A percentile compares a stretch with the other conserved stretches of the same genome.
phyloP scores from a whole-genome alignment of 345 rosid species.

The Aquilaria malaccensis region DNA sequence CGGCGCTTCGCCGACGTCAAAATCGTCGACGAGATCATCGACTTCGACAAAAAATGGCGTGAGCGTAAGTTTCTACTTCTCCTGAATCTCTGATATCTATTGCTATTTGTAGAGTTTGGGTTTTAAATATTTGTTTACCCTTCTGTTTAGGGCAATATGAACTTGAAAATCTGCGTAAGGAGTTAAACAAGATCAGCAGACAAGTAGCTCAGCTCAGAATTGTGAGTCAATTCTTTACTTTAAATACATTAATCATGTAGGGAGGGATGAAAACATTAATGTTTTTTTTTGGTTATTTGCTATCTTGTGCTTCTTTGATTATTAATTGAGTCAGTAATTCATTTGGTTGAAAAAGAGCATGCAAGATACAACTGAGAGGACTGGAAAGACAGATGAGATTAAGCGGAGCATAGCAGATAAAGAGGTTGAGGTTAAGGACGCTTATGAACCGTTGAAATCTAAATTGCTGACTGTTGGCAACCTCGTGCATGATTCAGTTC shows the following conservation, averaged over 20 bases:
- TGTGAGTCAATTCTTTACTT: slow-evolving; percentile 16
- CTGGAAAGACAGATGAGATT: slow-evolving; percentile 42
- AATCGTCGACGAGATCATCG: slow-evolving; percentile 43
- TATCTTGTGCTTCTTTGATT: background rate
- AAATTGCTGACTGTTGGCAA: slow-evolving; percentile 60
- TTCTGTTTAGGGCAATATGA: slow-evolving; percentile 37
- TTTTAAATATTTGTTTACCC: background rate
- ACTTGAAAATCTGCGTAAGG: slow-evolving; percentile 39
- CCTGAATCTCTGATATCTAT: background rate
- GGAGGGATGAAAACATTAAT: background rate
- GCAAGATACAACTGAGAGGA: slow-evolving; percentile 42
- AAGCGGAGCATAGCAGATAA: slow-evolving; percentile 38
- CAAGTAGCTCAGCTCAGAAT: slow-evolving; percentile 38
- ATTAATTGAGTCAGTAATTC: background rate
- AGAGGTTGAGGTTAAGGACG: slow-evolving; percentile 59
- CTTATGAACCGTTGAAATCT: slow-evolving; percentile 39
- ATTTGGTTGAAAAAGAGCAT: slow-evolving; percentile 20
- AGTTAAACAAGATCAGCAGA: slow-evolving; percentile 42
- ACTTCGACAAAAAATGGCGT: slow-evolving; percentile 49
- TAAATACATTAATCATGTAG: background rate
- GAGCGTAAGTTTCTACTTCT: slow-evolving; percentile 21
- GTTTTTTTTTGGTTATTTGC: background rate
- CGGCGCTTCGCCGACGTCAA: slow-evolving; percentile 42
- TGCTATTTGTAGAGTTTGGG: background rate
- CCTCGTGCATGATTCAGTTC: slow-evolving; percentile 78